Evolutionary conservation across 2,329 filamentous ascomycete species (phyloP).

Genomic region (Cordyceps tenuipes): DNA sequence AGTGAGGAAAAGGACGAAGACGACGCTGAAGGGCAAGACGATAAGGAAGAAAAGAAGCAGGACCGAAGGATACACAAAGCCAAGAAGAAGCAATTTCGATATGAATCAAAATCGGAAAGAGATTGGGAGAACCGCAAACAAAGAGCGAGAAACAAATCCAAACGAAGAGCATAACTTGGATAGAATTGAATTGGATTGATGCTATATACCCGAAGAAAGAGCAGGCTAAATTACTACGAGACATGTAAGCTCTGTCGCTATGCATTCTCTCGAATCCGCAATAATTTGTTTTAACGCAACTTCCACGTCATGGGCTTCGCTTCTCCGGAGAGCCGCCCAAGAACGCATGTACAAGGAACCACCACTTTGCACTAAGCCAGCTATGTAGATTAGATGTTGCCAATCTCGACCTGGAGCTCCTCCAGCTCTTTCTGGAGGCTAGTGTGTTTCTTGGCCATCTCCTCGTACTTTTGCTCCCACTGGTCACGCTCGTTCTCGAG

Average conservation of each 20-base stretch:
- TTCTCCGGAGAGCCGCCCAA: neutral
- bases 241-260: constrained; percentile 10
- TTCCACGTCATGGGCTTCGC: neutral
- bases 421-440: constrained; percentile 82
- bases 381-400: constrained; percentile 64
- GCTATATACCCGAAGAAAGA: constrained; percentile 12
- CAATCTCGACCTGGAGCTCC: constrained; percentile 83
- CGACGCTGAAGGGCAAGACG: constrained; percentile 17
- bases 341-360: constrained; percentile 8
- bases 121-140: constrained; percentile 64
- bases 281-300: constrained; percentile 7
- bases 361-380: neutral
- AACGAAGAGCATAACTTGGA: constrained; percentile 11
- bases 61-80: constrained; percentile 42
- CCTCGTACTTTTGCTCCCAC: constrained; percentile 97
- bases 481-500: constrained; percentile 85
- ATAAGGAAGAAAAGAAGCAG: neutral
- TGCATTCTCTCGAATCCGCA: constrained; percentile 7
- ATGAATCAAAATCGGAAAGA: constrained; percentile 81
- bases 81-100: constrained; percentile 89
- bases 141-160: constrained; percentile 52
- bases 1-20: constrained; percentile 25
- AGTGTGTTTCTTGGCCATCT: constrained; percentile 86
- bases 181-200: neutral
- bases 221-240: constrained; percentile 10